Evolutionary conservation across 805 yeast species (phyloP).

Genomic region (Ogataea zsoltii): DNA sequence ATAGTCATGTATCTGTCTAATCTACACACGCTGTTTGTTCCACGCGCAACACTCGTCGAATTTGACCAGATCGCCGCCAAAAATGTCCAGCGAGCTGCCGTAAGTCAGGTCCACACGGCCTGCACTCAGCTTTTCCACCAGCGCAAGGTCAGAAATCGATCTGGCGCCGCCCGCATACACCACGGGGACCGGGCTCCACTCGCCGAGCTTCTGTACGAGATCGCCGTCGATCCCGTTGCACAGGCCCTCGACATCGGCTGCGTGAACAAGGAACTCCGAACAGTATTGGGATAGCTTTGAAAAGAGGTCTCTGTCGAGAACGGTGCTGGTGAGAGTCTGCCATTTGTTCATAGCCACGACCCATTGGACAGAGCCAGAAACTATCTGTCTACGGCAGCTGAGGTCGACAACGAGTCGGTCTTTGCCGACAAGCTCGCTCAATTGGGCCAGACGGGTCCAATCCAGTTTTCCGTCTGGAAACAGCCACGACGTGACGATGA

Average conservation of each 20-base stretch:
- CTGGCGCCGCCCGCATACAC: constrained; percentile 98
- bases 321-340: constrained; percentile 82
- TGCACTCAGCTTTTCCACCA: constrained; percentile 64
- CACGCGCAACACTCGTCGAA: constrained; percentile 75
- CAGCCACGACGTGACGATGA: constrained; percentile 89
- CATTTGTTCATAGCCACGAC: constrained; percentile 97
- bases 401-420: constrained; percentile 79
- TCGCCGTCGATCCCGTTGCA: constrained; percentile 90
- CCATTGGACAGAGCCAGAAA: constrained; percentile 50
- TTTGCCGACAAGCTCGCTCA: constrained; percentile 62
- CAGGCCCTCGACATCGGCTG: constrained; percentile 97
- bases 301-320: constrained; percentile 56
- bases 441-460: constrained; percentile 48
- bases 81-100: constrained; percentile 92
- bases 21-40: constrained; percentile 45
- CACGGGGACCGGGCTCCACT: constrained; percentile 76
- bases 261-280: constrained; percentile 88
- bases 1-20: background rate
- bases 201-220: constrained; percentile 67
- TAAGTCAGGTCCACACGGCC: constrained; percentile 90
- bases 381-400: constrained; percentile 64
- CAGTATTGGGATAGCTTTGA: constrained; percentile 61
- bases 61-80: constrained; percentile 83
- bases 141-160: constrained; percentile 62
- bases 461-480: constrained; percentile 65